phyloP scores from a whole-genome alignment of 1,284 basidiomycete genomes.

The Singerocomus inundabilis region DNA sequence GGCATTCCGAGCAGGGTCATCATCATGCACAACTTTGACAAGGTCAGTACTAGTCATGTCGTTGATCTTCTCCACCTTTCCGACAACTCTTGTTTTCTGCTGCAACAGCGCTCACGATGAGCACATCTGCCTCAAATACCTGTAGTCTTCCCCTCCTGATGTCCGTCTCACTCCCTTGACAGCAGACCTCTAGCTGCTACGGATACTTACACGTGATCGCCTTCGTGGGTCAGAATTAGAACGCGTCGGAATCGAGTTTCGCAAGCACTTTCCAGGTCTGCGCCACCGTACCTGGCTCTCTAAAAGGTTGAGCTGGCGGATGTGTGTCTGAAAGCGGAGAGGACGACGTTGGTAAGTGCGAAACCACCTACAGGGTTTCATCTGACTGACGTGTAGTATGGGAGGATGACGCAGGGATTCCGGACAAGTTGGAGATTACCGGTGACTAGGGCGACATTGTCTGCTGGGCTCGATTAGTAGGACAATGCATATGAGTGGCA shows the following conservation, averaged over 20 bases:
- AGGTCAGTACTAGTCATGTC: too few species aligned
- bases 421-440: constrained; percentile 60
- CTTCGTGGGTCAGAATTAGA: constrained; percentile 38
- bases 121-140: constrained; percentile 75
- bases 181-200: constrained; percentile 3
- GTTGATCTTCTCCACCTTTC: too few species aligned
- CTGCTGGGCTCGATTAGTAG: constrained; percentile 36
- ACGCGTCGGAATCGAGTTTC: background rate
- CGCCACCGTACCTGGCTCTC: background rate
- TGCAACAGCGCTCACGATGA: constrained; percentile 84
- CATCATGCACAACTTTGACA: too few species aligned
- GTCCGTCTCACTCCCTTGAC: too few species aligned
- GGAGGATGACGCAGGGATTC: constrained; percentile 69
- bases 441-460: constrained; percentile 35
- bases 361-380: constrained; percentile 32
- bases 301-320: constrained; percentile 60
- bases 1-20: too few species aligned
- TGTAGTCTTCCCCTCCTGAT: constrained; percentile 69
- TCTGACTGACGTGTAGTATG: constrained; percentile 66
- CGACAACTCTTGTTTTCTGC: constrained; percentile 49
- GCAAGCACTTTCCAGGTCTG: constrained; percentile 24
- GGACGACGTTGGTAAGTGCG: background rate
- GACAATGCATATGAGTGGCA: constrained; percentile 64
- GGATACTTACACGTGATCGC: constrained; percentile 71
- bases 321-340: constrained; percentile 48